phyloP scores from a whole-genome alignment of 257 asterid species.

The Mentha longifolia region DNA sequence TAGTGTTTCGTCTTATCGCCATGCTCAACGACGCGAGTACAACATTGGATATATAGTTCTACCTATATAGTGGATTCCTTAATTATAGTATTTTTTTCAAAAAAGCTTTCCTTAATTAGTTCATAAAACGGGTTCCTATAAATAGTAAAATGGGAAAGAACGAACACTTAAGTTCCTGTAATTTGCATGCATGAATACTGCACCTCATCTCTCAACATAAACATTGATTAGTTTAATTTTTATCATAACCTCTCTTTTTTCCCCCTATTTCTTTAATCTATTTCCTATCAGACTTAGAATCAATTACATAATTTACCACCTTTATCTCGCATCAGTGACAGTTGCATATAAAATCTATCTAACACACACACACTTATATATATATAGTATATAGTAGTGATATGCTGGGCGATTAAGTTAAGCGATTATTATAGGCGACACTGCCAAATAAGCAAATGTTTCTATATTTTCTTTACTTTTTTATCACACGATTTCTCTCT shows the following conservation, averaged over 20 bases:
- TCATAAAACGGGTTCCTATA: neutral
- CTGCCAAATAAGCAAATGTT: too few species aligned
- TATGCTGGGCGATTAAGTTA: too few species aligned
- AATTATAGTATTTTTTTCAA: too few species aligned
- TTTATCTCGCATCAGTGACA: neutral
- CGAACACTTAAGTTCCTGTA: neutral
- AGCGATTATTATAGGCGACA: too few species aligned
- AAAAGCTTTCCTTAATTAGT: neutral
- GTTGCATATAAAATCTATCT: neutral
- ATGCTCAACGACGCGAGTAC: too few species aligned
- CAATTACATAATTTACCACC: neutral
- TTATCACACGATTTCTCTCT: too few species aligned
- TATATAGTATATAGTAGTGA: too few species aligned
- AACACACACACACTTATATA: neutral
- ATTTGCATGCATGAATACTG: conserved; percentile 1
- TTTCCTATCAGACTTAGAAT: neutral
- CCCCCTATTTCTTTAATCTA: neutral
- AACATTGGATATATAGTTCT: too few species aligned
- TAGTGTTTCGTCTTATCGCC: too few species aligned
- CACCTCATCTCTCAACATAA: neutral
- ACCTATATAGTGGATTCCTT: too few species aligned
- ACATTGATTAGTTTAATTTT: neutral
- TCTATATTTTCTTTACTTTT: too few species aligned
- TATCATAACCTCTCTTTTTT: too few species aligned
- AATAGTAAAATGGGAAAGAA: neutral